Evolutionary conservation across 768 basidiomycete genomes (phyloP).

Genomic region (Imleria badia): DNA sequence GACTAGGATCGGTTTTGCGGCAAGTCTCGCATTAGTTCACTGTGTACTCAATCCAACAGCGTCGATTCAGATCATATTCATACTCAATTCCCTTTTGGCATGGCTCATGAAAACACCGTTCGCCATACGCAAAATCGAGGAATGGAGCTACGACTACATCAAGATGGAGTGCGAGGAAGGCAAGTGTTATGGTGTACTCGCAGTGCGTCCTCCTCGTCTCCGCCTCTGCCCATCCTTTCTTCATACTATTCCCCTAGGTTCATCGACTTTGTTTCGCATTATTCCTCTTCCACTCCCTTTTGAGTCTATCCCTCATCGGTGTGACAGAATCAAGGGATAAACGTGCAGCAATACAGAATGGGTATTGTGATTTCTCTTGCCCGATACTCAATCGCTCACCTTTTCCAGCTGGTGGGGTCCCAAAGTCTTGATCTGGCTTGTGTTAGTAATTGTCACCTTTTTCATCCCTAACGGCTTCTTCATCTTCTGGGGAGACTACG

Average conservation of each 20-base stretch:
- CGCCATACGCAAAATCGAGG: conserved; percentile 83
- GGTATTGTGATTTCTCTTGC: conserved; percentile 46
- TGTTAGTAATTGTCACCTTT: conserved; percentile 81
- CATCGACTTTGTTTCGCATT: conserved; percentile 98
- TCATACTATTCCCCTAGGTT: conserved; percentile 48
- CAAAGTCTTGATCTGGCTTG: conserved; percentile 86
- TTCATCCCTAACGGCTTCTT: conserved; percentile 97
- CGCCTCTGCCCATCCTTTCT: neutral
- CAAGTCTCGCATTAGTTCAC: conserved; percentile 36
- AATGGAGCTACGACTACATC: conserved; percentile 94
- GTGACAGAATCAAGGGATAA: conserved; percentile 90
- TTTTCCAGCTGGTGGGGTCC: conserved; percentile 93
- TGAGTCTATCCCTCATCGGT: conserved; percentile 78
- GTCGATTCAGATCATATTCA: conserved; percentile 82
- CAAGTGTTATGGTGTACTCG: conserved; percentile 95
- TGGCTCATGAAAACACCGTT: conserved; percentile 95
- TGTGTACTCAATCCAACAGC: neutral
- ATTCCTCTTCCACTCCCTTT: conserved; percentile 80
- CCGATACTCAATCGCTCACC: conserved; percentile 14
- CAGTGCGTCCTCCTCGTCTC: conserved; percentile 50
- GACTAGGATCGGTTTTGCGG: conserved; percentile 93
- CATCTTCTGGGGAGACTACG: conserved; percentile 96
- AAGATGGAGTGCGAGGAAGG: conserved; percentile 96
- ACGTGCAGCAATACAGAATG: conserved; percentile 95
- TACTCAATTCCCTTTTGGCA: conserved; percentile 90